Percentiles rank a stretch among this genome's conserved stretches.
Evolutionary conservation across 352 stramenopile genomes (phyloP).

Genomic region (Stramenopiles sp.): DNA sequence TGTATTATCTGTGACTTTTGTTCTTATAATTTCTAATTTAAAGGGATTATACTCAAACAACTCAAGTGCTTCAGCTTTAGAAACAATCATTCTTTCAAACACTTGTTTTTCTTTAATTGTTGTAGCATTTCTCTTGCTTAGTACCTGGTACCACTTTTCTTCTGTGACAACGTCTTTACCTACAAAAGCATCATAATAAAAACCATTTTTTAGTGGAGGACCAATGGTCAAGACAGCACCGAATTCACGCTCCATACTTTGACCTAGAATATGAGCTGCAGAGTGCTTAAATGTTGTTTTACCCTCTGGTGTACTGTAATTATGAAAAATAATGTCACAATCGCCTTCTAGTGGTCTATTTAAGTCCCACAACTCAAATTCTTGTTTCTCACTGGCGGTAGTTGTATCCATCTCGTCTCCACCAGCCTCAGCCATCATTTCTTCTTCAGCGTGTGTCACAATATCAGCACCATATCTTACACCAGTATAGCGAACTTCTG

Average conservation of each 20-base stretch:
- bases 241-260: conserved; percentile 79
- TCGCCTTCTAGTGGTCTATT: conserved; percentile 74
- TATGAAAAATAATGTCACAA: conserved; percentile 76
- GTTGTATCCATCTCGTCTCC: conserved; percentile 32
- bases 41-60: conserved; percentile 95
- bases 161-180: conserved; percentile 24
- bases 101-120: conserved; percentile 70
- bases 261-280: conserved; percentile 74
- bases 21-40: conserved; percentile 72
- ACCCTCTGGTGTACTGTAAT: conserved; percentile 83
- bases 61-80: conserved; percentile 84
- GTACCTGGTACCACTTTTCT: conserved; percentile 10
- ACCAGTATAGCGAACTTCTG: conserved; percentile 31
- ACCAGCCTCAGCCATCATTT: conserved; percentile 21
- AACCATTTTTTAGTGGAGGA: conserved; percentile 71
- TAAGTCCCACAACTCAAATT: conserved; percentile 57
- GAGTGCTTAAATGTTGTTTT: conserved; percentile 78
- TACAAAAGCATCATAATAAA: conserved; percentile 99
- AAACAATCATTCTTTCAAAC: conserved; percentile 87
- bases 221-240: conserved; percentile 81
- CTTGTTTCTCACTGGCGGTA: conserved; percentile 17
- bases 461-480: not conserved
- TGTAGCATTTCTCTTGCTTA: too few species aligned
- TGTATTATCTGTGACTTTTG: conserved; percentile 74
- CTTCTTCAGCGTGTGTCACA: conserved; percentile 24